Base-by-base conservation (phyloP, 345 rosid species). In the Alliaria petiolata region DNA sequence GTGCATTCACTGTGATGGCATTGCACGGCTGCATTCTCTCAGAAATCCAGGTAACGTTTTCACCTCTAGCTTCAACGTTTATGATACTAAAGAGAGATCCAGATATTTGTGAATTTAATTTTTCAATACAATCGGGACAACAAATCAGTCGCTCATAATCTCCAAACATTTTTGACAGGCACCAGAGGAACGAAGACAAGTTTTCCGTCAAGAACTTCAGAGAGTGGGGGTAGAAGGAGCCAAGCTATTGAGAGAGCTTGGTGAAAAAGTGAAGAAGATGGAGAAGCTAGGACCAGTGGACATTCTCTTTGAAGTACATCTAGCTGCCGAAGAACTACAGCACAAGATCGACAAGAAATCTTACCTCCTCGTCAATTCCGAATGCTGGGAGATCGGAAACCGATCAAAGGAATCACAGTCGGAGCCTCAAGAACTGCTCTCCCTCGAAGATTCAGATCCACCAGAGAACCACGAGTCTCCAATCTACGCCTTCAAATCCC, bases 1-100 rank as follows among this genome's bases (percentile, higher is more conserved):
- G 97, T 60, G 98, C 98, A 33, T 90, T 93, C 82, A 90, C 77
- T 82, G 92, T 90, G 74, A 90, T 93, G 97, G 96, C 97, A 0
- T 52, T 93, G 81, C 98, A 93, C 55, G 98, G 98, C 46, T 90
- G 97, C 71, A 87, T 93, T 67, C 97, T 90, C 78, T 85, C 98
- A 5, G 97, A 93, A 81, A 93, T 93, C 59, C 98, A 93, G 97
- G 98, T 90, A 76, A 49, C 45, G 20, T 25, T 28, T 13, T 57
- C 36, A n/a, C 38, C 45, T 49, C 56, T 51, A 22, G 40, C 17
- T 26, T 16, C 15, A 12, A n/a, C 68, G 16, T 56, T 61, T 47
- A 28, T 44, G 40, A 14, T 55, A 53, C 16, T 45, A 17, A 7
- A 6, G 50, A 19, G 22, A 46, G 25, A 33, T 14, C 20, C n/a